A percentile compares a stretch with the other conserved stretches of the same genome.
Conservation (phyloP, 768 basidiomycete species). For the Gymnopilus junonius region DNA sequence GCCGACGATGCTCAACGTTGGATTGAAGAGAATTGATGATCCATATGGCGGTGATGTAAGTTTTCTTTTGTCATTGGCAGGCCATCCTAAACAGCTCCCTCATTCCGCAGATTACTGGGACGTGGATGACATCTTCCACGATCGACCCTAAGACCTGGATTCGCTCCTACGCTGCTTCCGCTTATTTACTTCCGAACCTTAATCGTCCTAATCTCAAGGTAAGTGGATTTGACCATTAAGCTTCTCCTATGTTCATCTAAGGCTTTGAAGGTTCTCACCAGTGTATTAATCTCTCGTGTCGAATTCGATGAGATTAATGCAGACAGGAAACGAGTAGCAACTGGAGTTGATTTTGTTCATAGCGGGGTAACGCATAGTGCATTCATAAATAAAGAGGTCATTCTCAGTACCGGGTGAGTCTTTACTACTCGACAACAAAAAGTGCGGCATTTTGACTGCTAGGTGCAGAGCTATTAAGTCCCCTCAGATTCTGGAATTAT, state of each 20-base stretch:
- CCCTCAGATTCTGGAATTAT: slow-evolving; percentile 56
- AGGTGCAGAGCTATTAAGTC: slow-evolving; percentile 24
- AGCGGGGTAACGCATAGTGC: not conserved
- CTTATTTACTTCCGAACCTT: slow-evolving; percentile 6
- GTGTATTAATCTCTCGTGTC: slow-evolving; percentile 1
- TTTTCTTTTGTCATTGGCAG: not conserved
- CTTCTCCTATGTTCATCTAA: not conserved
- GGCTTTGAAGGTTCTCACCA: slow-evolving; percentile 1
- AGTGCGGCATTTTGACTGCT: not conserved
- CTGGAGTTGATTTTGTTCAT: slow-evolving; percentile 1
- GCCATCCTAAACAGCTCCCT: too few species aligned
- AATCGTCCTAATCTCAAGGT: not conserved
- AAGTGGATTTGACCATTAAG: not conserved
- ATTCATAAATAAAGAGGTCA: not conserved
- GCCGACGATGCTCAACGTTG: slow-evolving; percentile 28
- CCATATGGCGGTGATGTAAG: slow-evolving; percentile 34
- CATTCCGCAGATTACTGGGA: not conserved
- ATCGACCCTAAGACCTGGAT: slow-evolving; percentile 12
- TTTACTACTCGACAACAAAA: not conserved
- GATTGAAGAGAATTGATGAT: slow-evolving; percentile 27
- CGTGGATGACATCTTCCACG: not conserved
- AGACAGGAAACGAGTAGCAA: not conserved
- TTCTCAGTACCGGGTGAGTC: slow-evolving; percentile 6
- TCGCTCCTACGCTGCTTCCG: slow-evolving; percentile 11
- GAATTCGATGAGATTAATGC: not conserved